A percentile compares a stretch with the other conserved stretches of the same genome.
Evolutionary conservation across 805 yeast species (phyloP).

Genomic region (Spathaspora sp.): DNA sequence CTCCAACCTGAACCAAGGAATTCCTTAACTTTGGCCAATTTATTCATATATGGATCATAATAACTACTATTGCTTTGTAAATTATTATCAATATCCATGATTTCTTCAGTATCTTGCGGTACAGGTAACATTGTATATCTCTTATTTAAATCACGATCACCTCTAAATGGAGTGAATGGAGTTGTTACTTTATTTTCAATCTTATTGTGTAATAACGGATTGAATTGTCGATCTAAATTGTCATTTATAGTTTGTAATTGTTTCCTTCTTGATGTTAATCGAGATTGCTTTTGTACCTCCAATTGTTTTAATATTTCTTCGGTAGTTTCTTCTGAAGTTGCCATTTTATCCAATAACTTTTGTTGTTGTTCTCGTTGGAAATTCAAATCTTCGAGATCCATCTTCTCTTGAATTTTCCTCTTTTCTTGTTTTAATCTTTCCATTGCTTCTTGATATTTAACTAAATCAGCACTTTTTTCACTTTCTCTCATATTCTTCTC

Average conservation of each 20-base stretch:
- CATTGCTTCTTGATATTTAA: conserved; percentile 57
- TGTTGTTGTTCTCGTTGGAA: conserved; percentile 38
- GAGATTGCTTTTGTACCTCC: conserved; percentile 44
- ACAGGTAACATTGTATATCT: conserved; percentile 45
- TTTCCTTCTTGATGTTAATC: conserved; percentile 61
- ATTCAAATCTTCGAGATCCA: conserved; percentile 41
- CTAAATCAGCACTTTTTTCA: conserved; percentile 57
- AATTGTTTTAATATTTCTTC: conserved; percentile 41
- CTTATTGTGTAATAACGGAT: conserved; percentile 15
- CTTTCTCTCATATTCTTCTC: conserved; percentile 72
- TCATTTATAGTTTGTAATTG: conserved; percentile 58
- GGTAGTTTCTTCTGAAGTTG: conserved; percentile 28
- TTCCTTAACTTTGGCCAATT: conserved; percentile 53
- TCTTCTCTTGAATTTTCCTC: conserved; percentile 61
- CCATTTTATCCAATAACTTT: conserved; percentile 37
- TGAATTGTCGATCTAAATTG: conserved; percentile 44
- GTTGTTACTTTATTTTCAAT: conserved; percentile 13
- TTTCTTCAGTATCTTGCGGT: conserved; percentile 19
- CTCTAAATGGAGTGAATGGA: conserved; percentile 94
- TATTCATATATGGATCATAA: conserved; percentile 45
- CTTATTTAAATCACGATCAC: conserved; percentile 65
- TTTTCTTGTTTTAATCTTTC: conserved; percentile 60
- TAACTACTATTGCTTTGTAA: conserved; percentile 14
- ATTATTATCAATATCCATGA: conserved; percentile 18
- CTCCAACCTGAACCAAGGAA: conserved; percentile 86